Base-by-base conservation (phyloP, 1,139 yeast genomes). In the Blastobotrys malaysiensis region DNA sequence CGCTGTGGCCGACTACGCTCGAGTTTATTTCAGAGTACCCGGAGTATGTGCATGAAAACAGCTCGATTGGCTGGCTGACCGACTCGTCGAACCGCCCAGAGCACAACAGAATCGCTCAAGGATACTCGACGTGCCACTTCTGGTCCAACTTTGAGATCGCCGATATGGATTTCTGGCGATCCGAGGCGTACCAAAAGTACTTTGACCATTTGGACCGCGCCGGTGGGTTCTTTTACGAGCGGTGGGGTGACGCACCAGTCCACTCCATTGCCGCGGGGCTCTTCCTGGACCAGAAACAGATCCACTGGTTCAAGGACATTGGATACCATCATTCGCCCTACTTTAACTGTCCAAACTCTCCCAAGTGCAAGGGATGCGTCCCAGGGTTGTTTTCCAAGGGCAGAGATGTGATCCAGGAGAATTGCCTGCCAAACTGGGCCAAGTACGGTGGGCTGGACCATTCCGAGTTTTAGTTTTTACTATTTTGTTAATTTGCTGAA, bases 211-310 rank as follows among this genome's bases (percentile, higher is more conserved):
- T 88, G 48, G 95, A 88, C 60, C 63, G 76, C 3, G 73, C 83
- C 0, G 95, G 95, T 13, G 90, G 90, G 4, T 88, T 88, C 65
- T 88, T 86, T 67, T 88, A 88, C 63, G 95, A 88, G 69, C 72
- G 95, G 53, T 88, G 96, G 96, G 96, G 96, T 1, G 96, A 88
- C 69, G 95, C 95, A 0, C 95, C 96, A 0, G 90, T 88, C 0
- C 95, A 86, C 67, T 81, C 90, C 0, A 67, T 88, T 52, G 95
- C 91, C 0, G 71, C 88, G 22, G 84, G 83, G 0, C 69, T 89
- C 31, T 87, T 89, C 68, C 86, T 86, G 13, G 89, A 86, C 62
- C 83, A 80, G 61, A 69, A 74, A 16, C 77, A 81, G 59, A 76
- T 89, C 46, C 96, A 89, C 66, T 89, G 95, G 93, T 89, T 89